Conservation (phyloP, 345 rosid genomes). For the Theobroma cacao region DNA sequence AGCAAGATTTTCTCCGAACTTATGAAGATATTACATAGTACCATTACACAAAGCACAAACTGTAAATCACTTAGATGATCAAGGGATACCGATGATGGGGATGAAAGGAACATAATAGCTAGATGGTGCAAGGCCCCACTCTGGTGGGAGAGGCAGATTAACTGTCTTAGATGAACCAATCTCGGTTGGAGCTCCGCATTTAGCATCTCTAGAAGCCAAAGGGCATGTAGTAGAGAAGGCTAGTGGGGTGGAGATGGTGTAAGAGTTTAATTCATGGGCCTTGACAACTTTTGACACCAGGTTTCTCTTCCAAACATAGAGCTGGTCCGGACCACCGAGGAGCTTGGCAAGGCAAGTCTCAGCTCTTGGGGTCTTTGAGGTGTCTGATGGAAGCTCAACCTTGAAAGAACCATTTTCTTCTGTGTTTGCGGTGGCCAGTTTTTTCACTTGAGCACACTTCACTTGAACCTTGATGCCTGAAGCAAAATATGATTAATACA, state of each 20-base stretch:
- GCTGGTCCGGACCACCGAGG: slow-evolving; percentile 54
- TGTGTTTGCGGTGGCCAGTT: slow-evolving; percentile 38
- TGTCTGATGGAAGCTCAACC: slow-evolving; percentile 45
- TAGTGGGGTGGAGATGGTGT: slow-evolving; percentile 58
- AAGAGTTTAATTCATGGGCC: slow-evolving; percentile 22
- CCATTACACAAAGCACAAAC: not conserved
- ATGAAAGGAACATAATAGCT: slow-evolving; percentile 76
- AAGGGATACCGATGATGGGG: slow-evolving; percentile 92
- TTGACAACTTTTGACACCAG: slow-evolving; percentile 48
- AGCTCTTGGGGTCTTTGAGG: slow-evolving; percentile 2
- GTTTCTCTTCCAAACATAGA: slow-evolving; percentile 45
- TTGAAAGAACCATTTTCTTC: slow-evolving; percentile 52
- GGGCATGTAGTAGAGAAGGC: slow-evolving; percentile 54
- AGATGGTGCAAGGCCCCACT: slow-evolving; percentile 91
- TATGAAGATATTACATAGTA: not conserved
- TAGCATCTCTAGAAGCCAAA: slow-evolving; percentile 14
- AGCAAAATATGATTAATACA: not conserved
- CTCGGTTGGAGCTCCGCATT: slow-evolving; percentile 12
- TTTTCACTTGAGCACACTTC: slow-evolving; percentile 55
- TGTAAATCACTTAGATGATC: slow-evolving; percentile 1
- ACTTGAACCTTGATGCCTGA: slow-evolving; percentile 58
- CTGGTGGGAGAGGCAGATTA: slow-evolving; percentile 71
- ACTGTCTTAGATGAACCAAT: slow-evolving; percentile 62
- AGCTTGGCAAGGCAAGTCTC: slow-evolving; percentile 56
- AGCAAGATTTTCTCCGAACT: slow-evolving; percentile 4